Conservation (phyloP, 352 stramenopile genomes). For the Globisporangium carolinianum region DNA sequence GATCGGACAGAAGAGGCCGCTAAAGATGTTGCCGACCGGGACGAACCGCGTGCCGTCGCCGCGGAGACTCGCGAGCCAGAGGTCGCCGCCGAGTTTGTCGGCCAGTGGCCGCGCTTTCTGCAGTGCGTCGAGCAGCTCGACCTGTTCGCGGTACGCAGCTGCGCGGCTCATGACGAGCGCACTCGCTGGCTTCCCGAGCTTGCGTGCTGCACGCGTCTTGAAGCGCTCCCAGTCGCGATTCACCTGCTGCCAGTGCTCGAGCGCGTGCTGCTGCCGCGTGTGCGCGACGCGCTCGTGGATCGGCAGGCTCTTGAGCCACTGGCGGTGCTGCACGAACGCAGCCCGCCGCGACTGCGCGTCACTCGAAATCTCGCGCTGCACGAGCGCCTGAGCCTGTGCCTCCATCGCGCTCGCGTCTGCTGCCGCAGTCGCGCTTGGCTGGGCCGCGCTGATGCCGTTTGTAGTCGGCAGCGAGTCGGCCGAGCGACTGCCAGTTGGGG, state of each 20-base stretch:
- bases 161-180: constrained; percentile 84
- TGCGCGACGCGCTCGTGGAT: constrained; percentile 66
- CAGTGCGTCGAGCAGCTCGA: constrained; percentile 87
- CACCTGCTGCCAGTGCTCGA: constrained; percentile 64
- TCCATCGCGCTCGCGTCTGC: neutral
- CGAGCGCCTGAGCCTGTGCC: neutral
- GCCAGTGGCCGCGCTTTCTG: constrained; percentile 79
- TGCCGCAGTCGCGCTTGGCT: neutral
- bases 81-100: constrained; percentile 83
- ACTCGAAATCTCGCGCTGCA: constrained; percentile 22
- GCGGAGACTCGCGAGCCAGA: constrained; percentile 88
- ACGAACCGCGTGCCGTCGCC: constrained; percentile 83
- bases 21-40: constrained; percentile 91
- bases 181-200: constrained; percentile 52
- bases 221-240: constrained; percentile 71
- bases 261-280: constrained; percentile 57
- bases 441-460: neutral
- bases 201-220: constrained; percentile 44
- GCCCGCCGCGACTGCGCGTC: constrained; percentile 40
- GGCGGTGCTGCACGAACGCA: constrained; percentile 37
- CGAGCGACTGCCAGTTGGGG: constrained; percentile 1
- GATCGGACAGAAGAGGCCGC: constrained; percentile 85
- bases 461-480: constrained; percentile 1
- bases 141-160: constrained; percentile 80
- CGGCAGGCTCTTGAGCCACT: constrained; percentile 59